Evolutionary conservation across 2,329 filamentous ascomycete species (phyloP).

Genomic region (Neodidymelliopsis sp.): DNA sequence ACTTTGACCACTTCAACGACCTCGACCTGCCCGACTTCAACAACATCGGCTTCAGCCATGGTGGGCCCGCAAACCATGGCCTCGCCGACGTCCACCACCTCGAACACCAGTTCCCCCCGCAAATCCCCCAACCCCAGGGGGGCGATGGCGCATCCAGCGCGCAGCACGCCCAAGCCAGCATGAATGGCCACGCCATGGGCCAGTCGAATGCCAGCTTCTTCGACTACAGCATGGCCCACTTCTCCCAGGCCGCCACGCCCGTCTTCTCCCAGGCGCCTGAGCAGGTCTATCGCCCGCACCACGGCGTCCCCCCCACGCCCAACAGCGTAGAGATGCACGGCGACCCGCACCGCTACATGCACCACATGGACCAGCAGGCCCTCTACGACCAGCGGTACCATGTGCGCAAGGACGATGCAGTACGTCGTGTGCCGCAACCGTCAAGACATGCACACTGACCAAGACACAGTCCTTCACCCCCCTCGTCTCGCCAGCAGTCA

Average conservation of each 20-base stretch:
- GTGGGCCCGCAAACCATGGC: slow-evolving; percentile 26
- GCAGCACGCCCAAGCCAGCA: slow-evolving; percentile 23
- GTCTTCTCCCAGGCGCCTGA: slow-evolving; percentile 53
- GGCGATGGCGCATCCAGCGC: slow-evolving; percentile 29
- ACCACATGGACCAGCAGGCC: slow-evolving; percentile 62
- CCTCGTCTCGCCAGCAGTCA: slow-evolving; percentile 83
- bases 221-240: slow-evolving; percentile 42
- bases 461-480: slow-evolving; percentile 77
- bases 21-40: slow-evolving; percentile 39
- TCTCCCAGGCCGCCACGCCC: slow-evolving; percentile 46
- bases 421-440: slow-evolving; percentile 45
- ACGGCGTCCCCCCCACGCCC: slow-evolving; percentile 78
- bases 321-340: slow-evolving; percentile 79
- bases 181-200: slow-evolving; percentile 28
- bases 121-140: slow-evolving; percentile 34
- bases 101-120: slow-evolving; percentile 40
- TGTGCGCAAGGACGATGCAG: slow-evolving; percentile 73
- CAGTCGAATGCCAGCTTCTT: slow-evolving; percentile 41
- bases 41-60: slow-evolving; percentile 36
- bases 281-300: slow-evolving; percentile 57
- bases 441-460: slow-evolving; percentile 26
- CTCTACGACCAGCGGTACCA: slow-evolving; percentile 72
- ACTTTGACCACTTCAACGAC: slow-evolving; percentile 45
- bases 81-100: slow-evolving; percentile 45
- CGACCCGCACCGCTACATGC: slow-evolving; percentile 63